Evolutionary conservation across 1,284 basidiomycete genomes (phyloP).

Genomic region (Marasmius fiardii): DNA sequence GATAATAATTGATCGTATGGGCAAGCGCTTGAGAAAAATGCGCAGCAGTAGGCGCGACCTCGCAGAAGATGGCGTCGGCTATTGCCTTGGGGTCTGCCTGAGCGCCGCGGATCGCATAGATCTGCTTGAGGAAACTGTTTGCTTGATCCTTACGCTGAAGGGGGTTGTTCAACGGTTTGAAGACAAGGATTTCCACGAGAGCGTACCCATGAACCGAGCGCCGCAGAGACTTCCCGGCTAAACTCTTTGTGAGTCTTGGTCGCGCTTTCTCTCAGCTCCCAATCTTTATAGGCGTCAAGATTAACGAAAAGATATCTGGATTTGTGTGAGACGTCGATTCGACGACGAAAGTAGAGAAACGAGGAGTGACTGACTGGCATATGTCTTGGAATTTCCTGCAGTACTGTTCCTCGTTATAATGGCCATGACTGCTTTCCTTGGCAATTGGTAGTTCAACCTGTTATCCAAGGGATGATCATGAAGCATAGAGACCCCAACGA

Average conservation of each 20-base stretch:
- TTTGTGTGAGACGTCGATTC: not conserved
- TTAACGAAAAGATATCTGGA: slow-evolving; percentile 64
- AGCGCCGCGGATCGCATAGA: slow-evolving; percentile 16
- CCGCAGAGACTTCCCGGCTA: slow-evolving; percentile 33
- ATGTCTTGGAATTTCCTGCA: slow-evolving; percentile 52
- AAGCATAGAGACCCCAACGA: not conserved
- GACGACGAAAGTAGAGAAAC: slow-evolving; percentile 2
- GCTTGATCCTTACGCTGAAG: too few relatives aligned
- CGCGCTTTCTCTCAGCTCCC: slow-evolving; percentile 51
- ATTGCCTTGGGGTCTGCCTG: slow-evolving; percentile 29
- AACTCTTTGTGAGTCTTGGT: slow-evolving; percentile 38
- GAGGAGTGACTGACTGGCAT: slow-evolving; percentile 39
- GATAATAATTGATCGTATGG: slow-evolving; percentile 63
- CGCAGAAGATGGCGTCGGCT: slow-evolving; percentile 40
- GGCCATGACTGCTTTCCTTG: slow-evolving; percentile 41
- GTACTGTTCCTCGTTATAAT: slow-evolving; percentile 47
- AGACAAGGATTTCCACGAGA: not conserved
- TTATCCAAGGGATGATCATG: not conserved
- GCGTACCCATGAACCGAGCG: slow-evolving; percentile 14
- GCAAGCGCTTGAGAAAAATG: slow-evolving; percentile 54
- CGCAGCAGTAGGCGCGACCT: slow-evolving; percentile 46
- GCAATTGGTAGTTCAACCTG: slow-evolving; percentile 62
- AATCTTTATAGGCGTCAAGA: slow-evolving; percentile 51
- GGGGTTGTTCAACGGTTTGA: too few relatives aligned
- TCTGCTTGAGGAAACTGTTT: not conserved